Evolutionary conservation across 441 rosid species (phyloP).

Genomic region (Croton setiger): DNA sequence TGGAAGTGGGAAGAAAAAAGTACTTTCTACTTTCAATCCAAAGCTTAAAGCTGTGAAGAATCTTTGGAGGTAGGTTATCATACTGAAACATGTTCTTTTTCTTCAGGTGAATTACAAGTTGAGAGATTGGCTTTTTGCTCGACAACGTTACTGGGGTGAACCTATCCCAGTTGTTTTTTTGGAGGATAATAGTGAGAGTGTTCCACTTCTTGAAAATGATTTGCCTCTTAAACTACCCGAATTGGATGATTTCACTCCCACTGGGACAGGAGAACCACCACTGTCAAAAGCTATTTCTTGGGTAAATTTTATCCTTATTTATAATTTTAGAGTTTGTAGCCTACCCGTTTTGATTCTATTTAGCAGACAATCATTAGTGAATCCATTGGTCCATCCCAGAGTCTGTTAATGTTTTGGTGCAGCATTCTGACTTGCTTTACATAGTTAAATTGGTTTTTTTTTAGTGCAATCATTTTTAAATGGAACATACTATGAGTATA

Average conservation of each 20-base stretch:
- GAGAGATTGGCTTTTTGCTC: slow-evolving; percentile 98
- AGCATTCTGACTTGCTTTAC: neutral
- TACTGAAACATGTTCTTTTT: slow-evolving; percentile 17
- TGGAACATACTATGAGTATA: neutral
- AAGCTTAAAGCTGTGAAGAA: neutral
- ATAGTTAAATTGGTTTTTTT: neutral
- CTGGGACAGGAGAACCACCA: slow-evolving; percentile 96
- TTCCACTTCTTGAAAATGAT: slow-evolving; percentile 72
- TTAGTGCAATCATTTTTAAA: neutral
- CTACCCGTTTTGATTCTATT: neutral
- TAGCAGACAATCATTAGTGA: neutral
- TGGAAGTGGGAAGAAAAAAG: slow-evolving; percentile 89
- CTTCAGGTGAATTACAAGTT: slow-evolving; percentile 87
- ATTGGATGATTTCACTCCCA: slow-evolving; percentile 92
- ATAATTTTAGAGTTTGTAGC: neutral
- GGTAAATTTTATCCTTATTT: slow-evolving; percentile 37
- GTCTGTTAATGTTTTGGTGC: neutral
- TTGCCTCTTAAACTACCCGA: slow-evolving; percentile 88
- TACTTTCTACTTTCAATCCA: slow-evolving; percentile 17
- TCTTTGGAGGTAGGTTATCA: slow-evolving; percentile 11
- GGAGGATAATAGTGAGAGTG: slow-evolving; percentile 61
- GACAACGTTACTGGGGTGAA: slow-evolving; percentile 99
- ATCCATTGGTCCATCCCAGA: neutral
- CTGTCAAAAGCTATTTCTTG: slow-evolving; percentile 76
- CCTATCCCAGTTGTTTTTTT: slow-evolving; percentile 85